Conservation (phyloP, 2,329 filamentous ascomycete genomes). For the Fusarium coffeatum region DNA sequence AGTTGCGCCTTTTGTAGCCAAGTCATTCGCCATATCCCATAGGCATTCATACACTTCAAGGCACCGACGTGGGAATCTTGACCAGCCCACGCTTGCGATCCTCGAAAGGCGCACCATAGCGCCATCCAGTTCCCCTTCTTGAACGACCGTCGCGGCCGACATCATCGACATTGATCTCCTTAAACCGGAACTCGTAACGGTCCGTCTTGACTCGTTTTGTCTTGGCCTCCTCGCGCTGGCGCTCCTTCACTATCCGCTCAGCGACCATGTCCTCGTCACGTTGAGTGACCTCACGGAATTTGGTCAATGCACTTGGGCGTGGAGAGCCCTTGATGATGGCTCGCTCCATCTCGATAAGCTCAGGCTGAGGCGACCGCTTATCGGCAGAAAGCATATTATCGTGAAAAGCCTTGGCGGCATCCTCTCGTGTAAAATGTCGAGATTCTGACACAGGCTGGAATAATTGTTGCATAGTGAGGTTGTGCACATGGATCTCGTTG, state of each 20-base stretch:
- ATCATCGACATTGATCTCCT: slow-evolving; percentile 67
- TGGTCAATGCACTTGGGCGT: slow-evolving; percentile 52
- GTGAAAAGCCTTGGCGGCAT: slow-evolving; percentile 74
- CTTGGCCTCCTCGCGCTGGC: slow-evolving; percentile 53
- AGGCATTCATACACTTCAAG: slow-evolving; percentile 52
- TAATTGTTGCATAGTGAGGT: slow-evolving; percentile 71
- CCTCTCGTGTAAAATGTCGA: slow-evolving; percentile 70
- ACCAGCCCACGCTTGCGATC: slow-evolving; percentile 72
- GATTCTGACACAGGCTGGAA: slow-evolving; percentile 74
- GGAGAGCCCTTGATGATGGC: slow-evolving; percentile 56
- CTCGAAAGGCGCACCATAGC: slow-evolving; percentile 71
- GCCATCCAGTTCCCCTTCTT: slow-evolving; percentile 66
- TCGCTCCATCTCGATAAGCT: slow-evolving; percentile 68
- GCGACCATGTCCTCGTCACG: slow-evolving; percentile 57
- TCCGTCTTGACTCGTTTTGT: slow-evolving; percentile 60
- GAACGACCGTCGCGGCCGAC: slow-evolving; percentile 66
- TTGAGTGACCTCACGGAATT: slow-evolving; percentile 58
- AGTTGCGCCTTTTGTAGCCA: slow-evolving; percentile 33
- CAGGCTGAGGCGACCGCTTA: slow-evolving; percentile 69
- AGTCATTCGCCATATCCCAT: slow-evolving; percentile 21
- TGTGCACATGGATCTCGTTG: slow-evolving; percentile 73
- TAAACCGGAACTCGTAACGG: slow-evolving; percentile 74
- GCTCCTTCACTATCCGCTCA: slow-evolving; percentile 47
- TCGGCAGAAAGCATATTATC: slow-evolving; percentile 70
- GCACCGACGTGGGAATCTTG: slow-evolving; percentile 75